These are phyloP conservation scores for Phytophthora nicotianae DNA, from an alignment of 352 stramenopile genomes.

Conservation along the genomic window DNA sequence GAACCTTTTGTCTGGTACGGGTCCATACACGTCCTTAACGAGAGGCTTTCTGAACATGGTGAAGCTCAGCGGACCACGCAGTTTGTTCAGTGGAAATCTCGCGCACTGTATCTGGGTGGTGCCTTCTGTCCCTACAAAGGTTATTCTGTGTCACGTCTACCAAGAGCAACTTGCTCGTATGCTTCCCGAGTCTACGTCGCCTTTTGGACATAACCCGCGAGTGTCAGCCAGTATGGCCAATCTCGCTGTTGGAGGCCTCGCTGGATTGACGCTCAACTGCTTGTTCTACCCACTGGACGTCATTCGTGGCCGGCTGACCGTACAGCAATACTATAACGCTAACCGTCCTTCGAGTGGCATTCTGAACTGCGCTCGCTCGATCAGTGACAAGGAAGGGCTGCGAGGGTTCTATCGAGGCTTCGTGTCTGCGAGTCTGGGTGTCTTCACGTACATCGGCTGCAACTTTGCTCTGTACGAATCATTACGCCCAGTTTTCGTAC, in stretches of 20 bases:
- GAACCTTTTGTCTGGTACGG: slow-evolving; percentile 8
- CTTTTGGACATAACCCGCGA: slow-evolving; percentile 23
- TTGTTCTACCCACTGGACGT: slow-evolving; percentile 83
- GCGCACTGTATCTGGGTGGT: slow-evolving; percentile 83
- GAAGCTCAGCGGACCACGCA: slow-evolving; percentile 57
- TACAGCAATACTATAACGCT: slow-evolving; percentile 67
- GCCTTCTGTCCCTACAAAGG: slow-evolving; percentile 82
- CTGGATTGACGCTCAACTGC: slow-evolving; percentile 69
- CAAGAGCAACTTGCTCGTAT: slow-evolving; percentile 52
- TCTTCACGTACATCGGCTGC: slow-evolving; percentile 85
- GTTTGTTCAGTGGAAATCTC: slow-evolving; percentile 82
- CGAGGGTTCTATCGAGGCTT: slow-evolving; percentile 82
- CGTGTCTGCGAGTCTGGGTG: slow-evolving; percentile 64
- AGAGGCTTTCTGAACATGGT: slow-evolving; percentile 75
- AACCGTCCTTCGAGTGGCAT: slow-evolving; percentile 57
- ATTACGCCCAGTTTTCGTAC: slow-evolving; percentile 75
- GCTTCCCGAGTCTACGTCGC: slow-evolving; percentile 20
- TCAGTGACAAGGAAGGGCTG: slow-evolving; percentile 51
- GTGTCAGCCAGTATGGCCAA: slow-evolving; percentile 57
- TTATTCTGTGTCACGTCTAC: slow-evolving; percentile 76
- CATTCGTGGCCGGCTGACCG: slow-evolving; percentile 69
- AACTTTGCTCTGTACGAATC: slow-evolving; percentile 88
- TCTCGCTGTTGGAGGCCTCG: slow-evolving; percentile 64
- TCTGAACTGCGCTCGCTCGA: slow-evolving; percentile 56
- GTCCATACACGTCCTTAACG: slow-evolving; percentile 53